These are phyloP conservation scores for Phytophthora sp. DNA, from an alignment of 352 stramenopile species.

Conservation along the genomic window DNA sequence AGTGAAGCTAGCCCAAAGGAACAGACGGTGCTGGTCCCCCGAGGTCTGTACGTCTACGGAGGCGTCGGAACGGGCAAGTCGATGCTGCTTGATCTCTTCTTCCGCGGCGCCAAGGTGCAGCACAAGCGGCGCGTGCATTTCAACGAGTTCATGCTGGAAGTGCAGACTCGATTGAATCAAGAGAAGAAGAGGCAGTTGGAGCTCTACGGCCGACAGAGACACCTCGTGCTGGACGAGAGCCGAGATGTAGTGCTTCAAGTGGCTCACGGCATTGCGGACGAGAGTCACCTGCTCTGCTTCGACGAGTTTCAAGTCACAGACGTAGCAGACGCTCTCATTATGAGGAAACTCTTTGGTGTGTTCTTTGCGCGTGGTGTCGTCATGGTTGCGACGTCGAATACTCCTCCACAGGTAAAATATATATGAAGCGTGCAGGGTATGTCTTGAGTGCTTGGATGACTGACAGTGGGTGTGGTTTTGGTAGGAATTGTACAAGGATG, in stretches of 20 bases:
- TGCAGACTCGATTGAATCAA: slow-evolving; percentile 92
- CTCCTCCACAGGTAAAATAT: slow-evolving; percentile 64
- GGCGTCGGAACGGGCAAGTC: slow-evolving; percentile 96
- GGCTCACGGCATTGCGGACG: slow-evolving; percentile 82
- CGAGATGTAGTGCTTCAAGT: slow-evolving; percentile 83
- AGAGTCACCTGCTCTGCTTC: slow-evolving; percentile 95
- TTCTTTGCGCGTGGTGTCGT: slow-evolving; percentile 92
- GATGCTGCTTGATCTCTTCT: slow-evolving; percentile 97
- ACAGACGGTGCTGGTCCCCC: slow-evolving; percentile 54
- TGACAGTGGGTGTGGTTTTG: slow-evolving; percentile 29
- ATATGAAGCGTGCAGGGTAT: not conserved
- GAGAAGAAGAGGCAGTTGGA: slow-evolving; percentile 90
- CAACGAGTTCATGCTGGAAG: slow-evolving; percentile 97
- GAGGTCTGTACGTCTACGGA: slow-evolving; percentile 95
- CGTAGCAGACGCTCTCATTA: slow-evolving; percentile 97
- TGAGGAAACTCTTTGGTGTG: slow-evolving; percentile 94
- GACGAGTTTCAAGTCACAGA: slow-evolving; percentile 99
- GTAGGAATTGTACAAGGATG: slow-evolving; percentile 94
- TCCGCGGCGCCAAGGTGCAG: slow-evolving; percentile 50
- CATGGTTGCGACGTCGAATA: slow-evolving; percentile 97
- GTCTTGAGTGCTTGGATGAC: not conserved
- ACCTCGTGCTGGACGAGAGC: slow-evolving; percentile 76
- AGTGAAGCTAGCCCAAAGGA: not conserved
- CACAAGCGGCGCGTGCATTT: slow-evolving; percentile 96
- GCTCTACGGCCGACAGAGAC: slow-evolving; percentile 80